Evolutionary conservation across 495 filamentous ascomycete genomes (phyloP).

Genomic region (Beverwykella pulmonaria): DNA sequence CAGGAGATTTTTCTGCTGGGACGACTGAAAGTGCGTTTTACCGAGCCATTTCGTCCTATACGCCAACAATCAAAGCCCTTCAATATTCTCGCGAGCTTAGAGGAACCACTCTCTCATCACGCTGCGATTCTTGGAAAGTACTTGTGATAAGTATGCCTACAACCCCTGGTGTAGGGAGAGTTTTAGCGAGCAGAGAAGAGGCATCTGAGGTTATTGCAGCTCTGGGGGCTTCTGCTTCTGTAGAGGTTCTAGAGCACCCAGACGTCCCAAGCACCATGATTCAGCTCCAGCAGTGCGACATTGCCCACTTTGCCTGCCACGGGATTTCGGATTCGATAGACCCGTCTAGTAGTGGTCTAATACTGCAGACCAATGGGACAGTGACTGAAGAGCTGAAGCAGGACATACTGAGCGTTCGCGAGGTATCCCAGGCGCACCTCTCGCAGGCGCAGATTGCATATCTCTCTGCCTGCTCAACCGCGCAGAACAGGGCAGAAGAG

Average conservation of each 20-base stretch:
- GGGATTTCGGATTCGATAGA: conserved; percentile 26
- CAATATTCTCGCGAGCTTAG: conserved; percentile 16
- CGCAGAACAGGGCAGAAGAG: conserved; percentile 17
- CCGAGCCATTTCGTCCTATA: conserved; percentile 31
- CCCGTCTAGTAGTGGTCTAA: conserved; percentile 38
- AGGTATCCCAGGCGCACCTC: conserved; percentile 22
- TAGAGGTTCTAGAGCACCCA: conserved; percentile 11
- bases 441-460: conserved; percentile 40
- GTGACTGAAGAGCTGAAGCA: conserved; percentile 2
- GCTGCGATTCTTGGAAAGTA: not conserved
- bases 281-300: conserved; percentile 23
- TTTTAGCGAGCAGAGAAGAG: not conserved
- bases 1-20: conserved; percentile 8
- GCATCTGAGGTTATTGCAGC: not conserved
- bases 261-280: conserved; percentile 9
- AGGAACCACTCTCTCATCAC: not conserved
- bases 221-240: not conserved
- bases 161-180: not conserved
- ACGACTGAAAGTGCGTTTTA: conserved; percentile 9
- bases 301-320: conserved; percentile 40
- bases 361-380: conserved; percentile 25
- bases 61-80: conserved; percentile 31
- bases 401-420: conserved; percentile 26
- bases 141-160: not conserved
- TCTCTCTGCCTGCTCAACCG: conserved; percentile 42